Conservation (phyloP, 2,329 filamentous ascomycete species). For the Lomentospora prolificans region DNA sequence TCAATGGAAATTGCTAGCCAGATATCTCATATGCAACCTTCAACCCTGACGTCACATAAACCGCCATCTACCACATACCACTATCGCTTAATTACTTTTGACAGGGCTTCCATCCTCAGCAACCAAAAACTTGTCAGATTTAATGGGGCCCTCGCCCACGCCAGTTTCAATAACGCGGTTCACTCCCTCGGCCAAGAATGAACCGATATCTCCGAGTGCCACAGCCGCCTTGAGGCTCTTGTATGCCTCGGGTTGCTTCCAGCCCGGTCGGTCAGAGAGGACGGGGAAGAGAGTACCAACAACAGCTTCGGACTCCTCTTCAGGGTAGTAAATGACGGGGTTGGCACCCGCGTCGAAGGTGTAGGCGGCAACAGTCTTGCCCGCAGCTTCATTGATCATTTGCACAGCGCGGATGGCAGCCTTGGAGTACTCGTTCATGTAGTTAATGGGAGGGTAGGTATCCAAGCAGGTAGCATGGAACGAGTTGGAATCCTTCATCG, state of each 20-base stretch:
- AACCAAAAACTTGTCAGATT: slow-evolving; percentile 68
- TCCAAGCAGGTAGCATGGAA: slow-evolving; percentile 95
- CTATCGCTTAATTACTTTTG: slow-evolving; percentile 13
- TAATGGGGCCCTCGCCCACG: slow-evolving; percentile 81
- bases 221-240: slow-evolving; percentile 40
- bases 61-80: no score
- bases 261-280: slow-evolving; percentile 57
- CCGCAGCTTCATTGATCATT: slow-evolving; percentile 71
- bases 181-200: slow-evolving; percentile 65
- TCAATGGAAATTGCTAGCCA: no score
- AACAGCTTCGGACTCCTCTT: slow-evolving; percentile 63
- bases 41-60: no score
- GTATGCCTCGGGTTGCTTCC: slow-evolving; percentile 47
- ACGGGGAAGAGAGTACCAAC: slow-evolving; percentile 68
- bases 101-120: slow-evolving; percentile 50
- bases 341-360: slow-evolving; percentile 98
- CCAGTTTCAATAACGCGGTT: slow-evolving; percentile 83
- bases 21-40: no score
- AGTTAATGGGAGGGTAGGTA: slow-evolving; percentile 95
- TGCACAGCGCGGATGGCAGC: slow-evolving; percentile 85
- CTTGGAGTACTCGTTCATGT: slow-evolving; percentile 88
- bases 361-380: slow-evolving; percentile 78
- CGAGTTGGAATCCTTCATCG: slow-evolving; percentile 93
- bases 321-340: slow-evolving; percentile 89
- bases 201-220: slow-evolving; percentile 53